Evolutionary conservation across 306 rosid genomes (phyloP).

Genomic region (Cucumis cinereus): DNA sequence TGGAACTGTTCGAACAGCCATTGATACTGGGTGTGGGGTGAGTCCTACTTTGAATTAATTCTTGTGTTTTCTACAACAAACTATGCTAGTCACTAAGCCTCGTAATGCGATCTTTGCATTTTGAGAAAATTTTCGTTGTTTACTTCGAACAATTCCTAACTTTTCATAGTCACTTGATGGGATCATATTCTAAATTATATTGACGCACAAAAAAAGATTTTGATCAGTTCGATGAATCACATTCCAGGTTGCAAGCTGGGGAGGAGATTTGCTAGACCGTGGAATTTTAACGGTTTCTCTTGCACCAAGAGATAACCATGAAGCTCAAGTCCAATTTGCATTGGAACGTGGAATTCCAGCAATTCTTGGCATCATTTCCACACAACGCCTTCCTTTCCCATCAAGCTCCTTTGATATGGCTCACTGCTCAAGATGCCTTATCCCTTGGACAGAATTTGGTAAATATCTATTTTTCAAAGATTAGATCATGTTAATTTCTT

Average conservation of each 20-base stretch:
- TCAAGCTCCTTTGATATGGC: slow-evolving; percentile 96
- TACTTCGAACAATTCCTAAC: neutral
- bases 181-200: neutral
- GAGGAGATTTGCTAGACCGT: slow-evolving; percentile 92
- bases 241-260: slow-evolving; percentile 98
- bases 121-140: neutral
- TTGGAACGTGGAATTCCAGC: slow-evolving; percentile 98
- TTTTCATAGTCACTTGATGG: neutral
- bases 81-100: neutral
- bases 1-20: slow-evolving; percentile 85
- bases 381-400: slow-evolving; percentile 92
- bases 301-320: slow-evolving; percentile 99
- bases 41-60: slow-evolving; percentile 18
- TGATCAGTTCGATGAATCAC: slow-evolving; percentile 11
- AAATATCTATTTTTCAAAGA: slow-evolving; percentile 12
- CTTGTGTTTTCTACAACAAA: neutral
- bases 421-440: slow-evolving; percentile 99
- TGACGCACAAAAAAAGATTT: neutral
- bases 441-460: slow-evolving; percentile 99
- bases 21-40: slow-evolving; percentile 99
- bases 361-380: slow-evolving; percentile 89
- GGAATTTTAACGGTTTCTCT: slow-evolving; percentile 82
- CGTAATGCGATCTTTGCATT: neutral
- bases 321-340: slow-evolving; percentile 99
- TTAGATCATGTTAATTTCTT: neutral